Percentiles rank a stretch among this genome's conserved stretches.
Conservation (phyloP, 2,329 filamentous ascomycete genomes). For the Cytospora chrysosperma region DNA sequence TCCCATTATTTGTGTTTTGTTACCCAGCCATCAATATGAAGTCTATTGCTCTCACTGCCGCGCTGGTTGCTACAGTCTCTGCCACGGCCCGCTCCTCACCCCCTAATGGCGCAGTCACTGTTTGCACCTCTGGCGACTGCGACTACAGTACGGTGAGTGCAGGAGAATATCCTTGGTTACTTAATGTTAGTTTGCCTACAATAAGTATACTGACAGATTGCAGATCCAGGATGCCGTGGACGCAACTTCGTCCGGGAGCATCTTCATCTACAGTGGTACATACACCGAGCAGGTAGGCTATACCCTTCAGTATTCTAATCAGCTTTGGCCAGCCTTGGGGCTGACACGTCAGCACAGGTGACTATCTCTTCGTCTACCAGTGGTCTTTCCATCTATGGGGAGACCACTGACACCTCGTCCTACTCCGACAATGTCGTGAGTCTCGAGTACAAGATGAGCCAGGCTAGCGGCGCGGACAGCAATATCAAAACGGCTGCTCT, state of each 20-base stretch:
- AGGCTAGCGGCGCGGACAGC: constrained; percentile 2
- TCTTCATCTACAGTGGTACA: constrained; percentile 40
- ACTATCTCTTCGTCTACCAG: constrained; percentile 46
- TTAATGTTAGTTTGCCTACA: too few species aligned
- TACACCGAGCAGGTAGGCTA: constrained; percentile 49
- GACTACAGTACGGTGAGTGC: constrained; percentile 4
- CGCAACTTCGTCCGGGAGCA: constrained; percentile 5
- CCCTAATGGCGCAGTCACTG: constrained; percentile 5
- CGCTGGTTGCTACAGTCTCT: neutral
- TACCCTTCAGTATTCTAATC: neutral
- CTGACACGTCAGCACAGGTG: constrained; percentile 34
- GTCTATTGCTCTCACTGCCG: neutral
- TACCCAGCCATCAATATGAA: neutral
- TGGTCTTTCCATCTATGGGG: constrained; percentile 53
- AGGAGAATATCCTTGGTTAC: too few species aligned
- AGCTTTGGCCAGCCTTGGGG: too few species aligned
- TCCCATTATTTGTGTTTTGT: too few species aligned
- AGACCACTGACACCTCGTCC: constrained; percentile 44
- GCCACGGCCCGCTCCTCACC: constrained; percentile 1
- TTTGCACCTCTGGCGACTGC: neutral
- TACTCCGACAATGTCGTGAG: constrained; percentile 48
- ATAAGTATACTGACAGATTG: neutral
- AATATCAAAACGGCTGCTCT: constrained; percentile 41
- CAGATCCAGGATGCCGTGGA: constrained; percentile 8
- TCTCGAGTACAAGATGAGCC: constrained; percentile 10